These are phyloP conservation scores for Mortierella sp. DNA, from an alignment of 371 early-diverging fungal species.

Conservation along the genomic window DNA sequence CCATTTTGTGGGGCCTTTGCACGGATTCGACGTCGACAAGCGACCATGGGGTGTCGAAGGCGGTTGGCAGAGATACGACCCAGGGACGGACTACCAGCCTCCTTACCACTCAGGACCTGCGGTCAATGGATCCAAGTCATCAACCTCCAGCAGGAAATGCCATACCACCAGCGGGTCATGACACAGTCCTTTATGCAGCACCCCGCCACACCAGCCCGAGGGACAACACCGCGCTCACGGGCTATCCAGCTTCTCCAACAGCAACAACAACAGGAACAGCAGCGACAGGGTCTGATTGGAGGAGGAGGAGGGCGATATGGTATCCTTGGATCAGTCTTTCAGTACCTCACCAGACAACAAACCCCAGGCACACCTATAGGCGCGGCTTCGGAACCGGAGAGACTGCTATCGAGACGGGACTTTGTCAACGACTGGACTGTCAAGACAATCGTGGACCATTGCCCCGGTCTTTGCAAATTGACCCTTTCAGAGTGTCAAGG, in stretches of 20 bases:
- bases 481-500: constrained; percentile 51
- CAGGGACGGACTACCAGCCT: constrained; percentile 32
- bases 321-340: constrained; percentile 20
- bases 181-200: constrained; percentile 20
- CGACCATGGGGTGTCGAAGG: constrained; percentile 20
- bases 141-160: constrained; percentile 50
- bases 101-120: constrained; percentile 35
- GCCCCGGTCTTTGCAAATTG: constrained; percentile 46
- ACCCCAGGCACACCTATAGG: neutral
- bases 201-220: neutral
- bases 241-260: neutral
- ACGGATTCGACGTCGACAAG: constrained; percentile 26
- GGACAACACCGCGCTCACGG: neutral
- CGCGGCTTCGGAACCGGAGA: neutral
- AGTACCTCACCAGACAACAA: neutral
- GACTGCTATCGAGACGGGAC: constrained; percentile 28
- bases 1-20: constrained; percentile 13
- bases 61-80: constrained; percentile 26
- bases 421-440: constrained; percentile 40
- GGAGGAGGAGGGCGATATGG: constrained; percentile 10
- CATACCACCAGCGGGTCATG: constrained; percentile 16
- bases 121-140: constrained; percentile 54
- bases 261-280: constrained; percentile 11
- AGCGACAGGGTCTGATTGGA: neutral
- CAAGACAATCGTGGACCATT: constrained; percentile 36